Percentiles rank a stretch among this genome's conserved stretches.
Conservation (phyloP, 1,284 basidiomycete species). For the Malassezia caprae region DNA sequence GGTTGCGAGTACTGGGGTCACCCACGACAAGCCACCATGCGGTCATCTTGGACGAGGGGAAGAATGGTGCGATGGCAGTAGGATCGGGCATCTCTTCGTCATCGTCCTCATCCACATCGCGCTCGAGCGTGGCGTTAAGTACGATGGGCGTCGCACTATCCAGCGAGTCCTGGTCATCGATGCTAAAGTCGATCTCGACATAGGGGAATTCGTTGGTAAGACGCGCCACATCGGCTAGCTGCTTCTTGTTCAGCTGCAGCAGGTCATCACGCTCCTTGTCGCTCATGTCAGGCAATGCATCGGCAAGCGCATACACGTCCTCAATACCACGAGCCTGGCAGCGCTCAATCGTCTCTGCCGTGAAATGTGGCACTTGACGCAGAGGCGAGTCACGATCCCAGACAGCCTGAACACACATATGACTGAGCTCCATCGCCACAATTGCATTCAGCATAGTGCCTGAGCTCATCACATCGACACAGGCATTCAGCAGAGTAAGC, state of each 20-base stretch:
- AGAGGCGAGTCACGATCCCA: slow-evolving; percentile 72
- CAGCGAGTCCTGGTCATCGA: slow-evolving; percentile 59
- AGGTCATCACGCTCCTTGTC: slow-evolving; percentile 55
- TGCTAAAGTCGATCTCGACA: slow-evolving; percentile 71
- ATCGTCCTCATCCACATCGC: slow-evolving; percentile 68
- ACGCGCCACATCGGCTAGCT: slow-evolving; percentile 52
- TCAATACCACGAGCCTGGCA: slow-evolving; percentile 56
- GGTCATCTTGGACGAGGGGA: slow-evolving; percentile 76
- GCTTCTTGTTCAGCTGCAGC: slow-evolving; percentile 70
- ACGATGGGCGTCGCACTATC: slow-evolving; percentile 72
- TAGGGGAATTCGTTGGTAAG: slow-evolving; percentile 56
- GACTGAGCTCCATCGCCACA: slow-evolving; percentile 95
- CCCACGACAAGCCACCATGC: slow-evolving; percentile 97
- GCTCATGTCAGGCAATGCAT: slow-evolving; percentile 34
- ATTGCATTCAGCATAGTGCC: slow-evolving; percentile 89
- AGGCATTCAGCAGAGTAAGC: slow-evolving; percentile 59
- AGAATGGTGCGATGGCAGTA: slow-evolving; percentile 78
- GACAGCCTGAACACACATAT: slow-evolving; percentile 96
- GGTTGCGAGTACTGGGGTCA: slow-evolving; percentile 59
- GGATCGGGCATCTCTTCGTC: slow-evolving; percentile 53
- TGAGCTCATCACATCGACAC: slow-evolving; percentile 94
- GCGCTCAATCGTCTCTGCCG: slow-evolving; percentile 61
- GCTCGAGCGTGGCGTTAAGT: slow-evolving; percentile 69
- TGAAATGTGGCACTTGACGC: slow-evolving; percentile 92
- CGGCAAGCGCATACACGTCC: slow-evolving; percentile 39